Percentiles rank a stretch among this genome's conserved stretches.
Conservation (phyloP, 208 protist genomes). For the Porcisia deanei region DNA sequence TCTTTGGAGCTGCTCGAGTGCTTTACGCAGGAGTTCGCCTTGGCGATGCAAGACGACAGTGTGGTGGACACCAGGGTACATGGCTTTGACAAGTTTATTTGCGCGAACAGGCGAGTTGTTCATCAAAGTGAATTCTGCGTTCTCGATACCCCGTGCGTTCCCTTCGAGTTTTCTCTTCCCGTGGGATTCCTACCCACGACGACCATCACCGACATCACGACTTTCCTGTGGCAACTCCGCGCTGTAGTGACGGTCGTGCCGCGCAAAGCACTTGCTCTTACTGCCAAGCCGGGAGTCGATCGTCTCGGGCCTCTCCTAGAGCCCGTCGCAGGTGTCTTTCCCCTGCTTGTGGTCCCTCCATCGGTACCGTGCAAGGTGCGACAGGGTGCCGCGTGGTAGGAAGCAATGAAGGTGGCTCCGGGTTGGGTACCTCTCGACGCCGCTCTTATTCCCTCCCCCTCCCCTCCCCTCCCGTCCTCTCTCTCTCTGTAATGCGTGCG, state of each 20-base stretch:
- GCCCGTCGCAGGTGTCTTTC: conserved; percentile 21
- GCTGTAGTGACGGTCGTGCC: conserved; percentile 22
- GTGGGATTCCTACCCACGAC: conserved; percentile 23
- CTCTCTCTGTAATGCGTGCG: not conserved
- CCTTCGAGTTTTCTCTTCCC: conserved; percentile 31
- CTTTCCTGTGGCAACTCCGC: conserved; percentile 32
- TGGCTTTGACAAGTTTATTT: conserved; percentile 31
- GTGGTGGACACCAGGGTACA: conserved; percentile 14
- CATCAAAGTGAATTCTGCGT: conserved; percentile 21
- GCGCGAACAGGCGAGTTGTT: conserved; percentile 25
- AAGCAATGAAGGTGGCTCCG: not conserved
- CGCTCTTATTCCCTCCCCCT: not conserved
- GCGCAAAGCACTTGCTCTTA: conserved; percentile 17
- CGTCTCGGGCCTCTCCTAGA: conserved; percentile 25
- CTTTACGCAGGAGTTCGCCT: conserved; percentile 27
- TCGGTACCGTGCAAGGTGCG: conserved; percentile 12
- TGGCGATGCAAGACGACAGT: conserved; percentile 15
- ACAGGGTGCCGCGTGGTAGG: conserved; percentile 14
- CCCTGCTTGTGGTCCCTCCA: conserved; percentile 27
- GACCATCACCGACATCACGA: conserved; percentile 31
- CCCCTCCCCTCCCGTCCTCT: not conserved
- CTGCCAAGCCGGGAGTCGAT: conserved; percentile 9
- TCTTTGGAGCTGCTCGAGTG: conserved; percentile 32
- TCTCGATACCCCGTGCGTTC: conserved; percentile 27
- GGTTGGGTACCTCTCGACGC: not conserved